These are phyloP conservation scores for Lecanicillium sp. DNA, from an alignment of 2,329 filamentous ascomycete species.

Conservation along the genomic window DNA sequence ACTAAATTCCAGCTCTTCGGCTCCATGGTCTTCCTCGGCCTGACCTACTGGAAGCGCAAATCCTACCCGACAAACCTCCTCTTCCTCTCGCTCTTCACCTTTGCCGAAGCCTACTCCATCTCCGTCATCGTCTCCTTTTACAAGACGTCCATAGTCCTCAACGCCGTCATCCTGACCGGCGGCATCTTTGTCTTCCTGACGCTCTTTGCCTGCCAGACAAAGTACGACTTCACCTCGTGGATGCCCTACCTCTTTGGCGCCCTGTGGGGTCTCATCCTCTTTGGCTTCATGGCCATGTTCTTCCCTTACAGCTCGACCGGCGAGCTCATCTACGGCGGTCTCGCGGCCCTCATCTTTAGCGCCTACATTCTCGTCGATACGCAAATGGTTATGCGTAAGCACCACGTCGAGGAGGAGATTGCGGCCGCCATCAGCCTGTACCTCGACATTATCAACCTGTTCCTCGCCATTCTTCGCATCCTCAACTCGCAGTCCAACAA, in stretches of 20 bases:
- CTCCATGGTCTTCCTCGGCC: conserved; percentile 73
- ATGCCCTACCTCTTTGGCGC: conserved; percentile 89
- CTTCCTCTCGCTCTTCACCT: conserved; percentile 85
- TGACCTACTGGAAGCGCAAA: conserved; percentile 94
- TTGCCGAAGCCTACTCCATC: conserved; percentile 88
- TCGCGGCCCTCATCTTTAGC: conserved; percentile 81
- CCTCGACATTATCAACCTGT: conserved; percentile 93
- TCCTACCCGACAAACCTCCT: conserved; percentile 91
- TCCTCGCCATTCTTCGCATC: conserved; percentile 90
- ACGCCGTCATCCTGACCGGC: conserved; percentile 82
- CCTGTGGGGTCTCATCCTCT: conserved; percentile 84
- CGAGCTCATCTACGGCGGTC: conserved; percentile 78
- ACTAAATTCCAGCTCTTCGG: conserved; percentile 54
- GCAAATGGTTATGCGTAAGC: conserved; percentile 88
- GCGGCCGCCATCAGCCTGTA: conserved; percentile 92
- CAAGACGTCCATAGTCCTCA: conserved; percentile 72
- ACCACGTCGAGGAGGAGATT: conserved; percentile 97
- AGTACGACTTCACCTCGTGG: conserved; percentile 98
- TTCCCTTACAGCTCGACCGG: conserved; percentile 74
- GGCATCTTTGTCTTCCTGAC: conserved; percentile 75
- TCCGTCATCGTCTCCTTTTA: conserved; percentile 91
- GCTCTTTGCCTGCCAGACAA: conserved; percentile 90
- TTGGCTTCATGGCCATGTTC: conserved; percentile 88
- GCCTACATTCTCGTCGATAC: conserved; percentile 95
- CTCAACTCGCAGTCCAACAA: conserved; percentile 95